Base-by-base conservation (phyloP, 2,329 filamentous ascomycete genomes). In the Mycosphaerella sp. region DNA sequence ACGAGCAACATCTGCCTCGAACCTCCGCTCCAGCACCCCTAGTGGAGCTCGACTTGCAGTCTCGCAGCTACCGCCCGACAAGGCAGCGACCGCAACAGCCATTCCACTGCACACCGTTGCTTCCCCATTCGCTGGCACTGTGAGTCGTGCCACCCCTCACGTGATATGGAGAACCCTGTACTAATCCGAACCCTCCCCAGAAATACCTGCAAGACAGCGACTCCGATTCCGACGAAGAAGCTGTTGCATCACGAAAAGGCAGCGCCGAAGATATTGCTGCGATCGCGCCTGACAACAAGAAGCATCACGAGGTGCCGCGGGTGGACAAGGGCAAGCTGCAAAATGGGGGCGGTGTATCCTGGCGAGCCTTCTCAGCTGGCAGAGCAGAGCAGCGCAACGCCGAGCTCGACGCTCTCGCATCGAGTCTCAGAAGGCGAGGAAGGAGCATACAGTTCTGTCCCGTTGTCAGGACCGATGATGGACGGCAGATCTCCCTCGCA, bases 151-250 rank as follows among this genome's bases (percentile, higher is more conserved):
- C 7, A 23, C 17, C 26, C 26, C 50, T 59, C 59, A 59, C 59
- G 59, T 61, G 59, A 59, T 47, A 6, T 9, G 12, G 10, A 7
- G 12, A 45, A 46, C 32, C n/a, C 36, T 48, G 45, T 51, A 59
- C 59, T 62, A 58, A 62, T 55, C 53, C 50, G 47, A 43, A 45
- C 39, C 55, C 48, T 45, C 40, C 45, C n/a, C 51, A 61, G 55
- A 69, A 69, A 60, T 69, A 69, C 55, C 53, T 69, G 56, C 62
- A 69, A 48, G 67, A 69, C 59, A 67, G 65, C 47, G 64, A 64
- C 50, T 55, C 55, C 29, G 60, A 61, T 48, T 52, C 44, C 43
- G 63, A 67, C 58, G 66, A 68, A 51, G 62, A 65, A 51, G 62
- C 64, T 40, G 59, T 65, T 38, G 56, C 59, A n/a, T 64, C 62